A percentile compares a stretch with the other conserved stretches of the same genome.
Conservation (phyloP, 768 basidiomycete species). For the Ramaria rubella region DNA sequence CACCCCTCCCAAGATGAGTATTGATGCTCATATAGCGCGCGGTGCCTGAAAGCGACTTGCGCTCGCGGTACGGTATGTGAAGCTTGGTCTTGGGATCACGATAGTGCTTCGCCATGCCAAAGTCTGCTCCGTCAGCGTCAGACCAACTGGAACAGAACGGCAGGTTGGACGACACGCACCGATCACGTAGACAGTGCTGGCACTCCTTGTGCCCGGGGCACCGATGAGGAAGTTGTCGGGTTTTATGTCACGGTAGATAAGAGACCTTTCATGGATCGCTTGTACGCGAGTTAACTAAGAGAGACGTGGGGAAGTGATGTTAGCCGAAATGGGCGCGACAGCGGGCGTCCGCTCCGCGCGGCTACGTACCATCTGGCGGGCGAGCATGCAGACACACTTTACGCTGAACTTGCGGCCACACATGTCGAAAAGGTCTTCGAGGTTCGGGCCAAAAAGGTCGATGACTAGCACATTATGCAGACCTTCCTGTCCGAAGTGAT, state of each 20-base stretch:
- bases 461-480: conserved; percentile 94
- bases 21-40: conserved; percentile 99
- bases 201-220: conserved; percentile 83
- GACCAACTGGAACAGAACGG: background rate
- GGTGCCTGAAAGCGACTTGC: conserved; percentile 93
- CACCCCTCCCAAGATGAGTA: conserved; percentile 93
- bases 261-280: conserved; percentile 70
- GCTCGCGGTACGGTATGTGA: conserved; percentile 98
- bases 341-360: background rate
- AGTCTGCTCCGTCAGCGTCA: conserved; percentile 48
- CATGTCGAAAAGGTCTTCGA: conserved; percentile 99
- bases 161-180: conserved; percentile 41
- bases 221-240: conserved; percentile 99
- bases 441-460: conserved; percentile 92
- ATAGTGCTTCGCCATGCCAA: conserved; percentile 99
- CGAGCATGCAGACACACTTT: conserved; percentile 99
- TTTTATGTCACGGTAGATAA: conserved; percentile 85
- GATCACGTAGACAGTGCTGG: conserved; percentile 82
- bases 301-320: background rate
- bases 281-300: conserved; percentile 88
- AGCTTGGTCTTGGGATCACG: conserved; percentile 96
- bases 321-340: background rate
- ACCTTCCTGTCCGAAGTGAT: conserved; percentile 98
- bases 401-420: conserved; percentile 95
- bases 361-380: conserved; percentile 89